phyloP scores from a whole-genome alignment of 148 eudicot genomes.

The Hydrangea macrophylla region DNA sequence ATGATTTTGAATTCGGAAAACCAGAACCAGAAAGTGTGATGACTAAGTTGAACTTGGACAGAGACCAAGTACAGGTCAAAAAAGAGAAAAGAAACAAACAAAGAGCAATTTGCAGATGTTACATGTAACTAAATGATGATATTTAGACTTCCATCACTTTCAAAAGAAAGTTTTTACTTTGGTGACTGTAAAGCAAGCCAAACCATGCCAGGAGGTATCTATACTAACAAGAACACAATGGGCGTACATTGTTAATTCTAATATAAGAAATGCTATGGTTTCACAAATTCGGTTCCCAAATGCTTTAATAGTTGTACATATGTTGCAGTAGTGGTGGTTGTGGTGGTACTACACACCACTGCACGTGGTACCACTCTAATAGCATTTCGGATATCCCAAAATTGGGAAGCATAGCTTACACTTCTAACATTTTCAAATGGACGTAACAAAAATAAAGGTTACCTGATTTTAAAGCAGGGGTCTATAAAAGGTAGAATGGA shows the following conservation, averaged over 20 bases:
- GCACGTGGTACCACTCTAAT: no score
- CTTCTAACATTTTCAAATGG: not conserved
- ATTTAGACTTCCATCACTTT: not conserved
- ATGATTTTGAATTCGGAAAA: not conserved
- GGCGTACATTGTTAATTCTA: not conserved
- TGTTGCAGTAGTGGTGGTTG: no score
- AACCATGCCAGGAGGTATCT: not conserved
- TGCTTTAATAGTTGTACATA: no score
- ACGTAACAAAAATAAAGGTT: not conserved
- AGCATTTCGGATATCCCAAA: no score
- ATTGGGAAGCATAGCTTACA: no score
- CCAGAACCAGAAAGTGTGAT: not conserved
- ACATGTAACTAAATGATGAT: not conserved
- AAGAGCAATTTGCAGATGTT: not conserved
- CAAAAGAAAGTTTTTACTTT: not conserved
- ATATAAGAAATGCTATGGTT: no score
- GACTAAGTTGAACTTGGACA: not conserved
- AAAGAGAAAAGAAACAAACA: no score
- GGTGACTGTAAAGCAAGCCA: not conserved
- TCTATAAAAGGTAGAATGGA: not conserved
- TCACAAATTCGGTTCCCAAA: no score
- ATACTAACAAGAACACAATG: not conserved
- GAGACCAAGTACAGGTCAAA: not conserved
- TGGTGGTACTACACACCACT: no score
- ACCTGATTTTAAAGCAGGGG: conserved; percentile 24